A percentile compares a stretch with the other conserved stretches of the same genome.
phyloP scores from a whole-genome alignment of 2,329 filamentous ascomycete genomes.

The Colletotrichum sp. region DNA sequence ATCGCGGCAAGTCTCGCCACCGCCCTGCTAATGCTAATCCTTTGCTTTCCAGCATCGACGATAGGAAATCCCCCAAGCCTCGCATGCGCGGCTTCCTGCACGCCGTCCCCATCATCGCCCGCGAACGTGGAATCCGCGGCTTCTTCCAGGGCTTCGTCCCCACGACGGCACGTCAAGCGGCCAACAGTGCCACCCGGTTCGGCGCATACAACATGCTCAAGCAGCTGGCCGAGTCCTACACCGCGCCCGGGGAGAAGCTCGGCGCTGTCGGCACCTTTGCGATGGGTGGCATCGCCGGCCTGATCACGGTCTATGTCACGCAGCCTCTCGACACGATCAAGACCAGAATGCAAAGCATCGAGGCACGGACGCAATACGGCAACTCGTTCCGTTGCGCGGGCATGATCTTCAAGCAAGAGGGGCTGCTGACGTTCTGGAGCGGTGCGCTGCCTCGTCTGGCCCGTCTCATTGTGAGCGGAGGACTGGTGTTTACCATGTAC shows the following conservation, averaged over 20 bases:
- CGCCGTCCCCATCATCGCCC: constrained; percentile 83
- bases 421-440: constrained; percentile 90
- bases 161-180: constrained; percentile 91
- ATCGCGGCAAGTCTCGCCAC: not conserved
- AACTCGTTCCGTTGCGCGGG: constrained; percentile 86
- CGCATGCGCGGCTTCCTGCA: constrained; percentile 92
- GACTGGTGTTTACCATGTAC: constrained; percentile 98
- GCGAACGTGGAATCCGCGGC: constrained; percentile 85
- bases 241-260: constrained; percentile 92
- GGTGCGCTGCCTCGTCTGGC: constrained; percentile 87
- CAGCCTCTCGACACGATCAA: constrained; percentile 90
- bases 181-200: constrained; percentile 92
- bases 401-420: constrained; percentile 88
- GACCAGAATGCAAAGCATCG: constrained; percentile 96
- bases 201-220: constrained; percentile 89
- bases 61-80: constrained; percentile 85
- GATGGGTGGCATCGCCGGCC: constrained; percentile 85
- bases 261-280: constrained; percentile 87
- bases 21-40: not conserved
- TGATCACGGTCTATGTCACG: constrained; percentile 86
- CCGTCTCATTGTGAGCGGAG: constrained; percentile 86
- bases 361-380: constrained; percentile 80
- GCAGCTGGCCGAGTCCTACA: constrained; percentile 91
- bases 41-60: constrained; percentile 76
- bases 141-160: constrained; percentile 98